A percentile compares a stretch with the other conserved stretches of the same genome.
Conservation (phyloP, 306 rosid genomes). For the Inga oerstediana region DNA sequence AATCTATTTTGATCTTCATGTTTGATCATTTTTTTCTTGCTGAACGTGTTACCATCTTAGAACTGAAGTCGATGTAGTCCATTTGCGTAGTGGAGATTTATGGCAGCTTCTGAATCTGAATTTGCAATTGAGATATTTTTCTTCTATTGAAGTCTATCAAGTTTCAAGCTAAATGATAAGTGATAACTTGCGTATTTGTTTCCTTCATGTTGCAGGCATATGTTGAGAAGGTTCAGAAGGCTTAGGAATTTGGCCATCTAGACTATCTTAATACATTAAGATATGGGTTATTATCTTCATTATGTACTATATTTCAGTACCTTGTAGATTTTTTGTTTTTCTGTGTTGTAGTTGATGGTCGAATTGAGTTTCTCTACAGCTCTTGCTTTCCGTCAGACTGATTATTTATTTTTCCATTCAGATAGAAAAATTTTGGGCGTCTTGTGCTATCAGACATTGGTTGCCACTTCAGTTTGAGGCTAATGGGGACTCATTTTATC, state of each 20-base stretch:
- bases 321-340: neutral
- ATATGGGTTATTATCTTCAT: constrained; percentile 18
- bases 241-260: constrained; percentile 38
- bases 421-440: constrained; percentile 4
- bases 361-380: constrained; percentile 32
- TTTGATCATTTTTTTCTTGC: neutral
- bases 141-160: neutral
- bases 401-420: neutral
- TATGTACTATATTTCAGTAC: constrained; percentile 33
- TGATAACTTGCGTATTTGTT: constrained; percentile 1
- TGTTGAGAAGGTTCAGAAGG: constrained; percentile 75
- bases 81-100: constrained; percentile 15
- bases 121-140: constrained; percentile 22
- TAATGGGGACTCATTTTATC: neutral
- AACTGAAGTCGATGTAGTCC: neutral
- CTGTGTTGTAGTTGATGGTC: constrained; percentile 36
- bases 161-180: constrained; percentile 7
- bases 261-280: constrained; percentile 22
- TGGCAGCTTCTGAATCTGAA: constrained; percentile 30
- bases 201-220: constrained; percentile 61
- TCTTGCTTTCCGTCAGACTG: constrained; percentile 30
- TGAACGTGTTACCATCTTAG: neutral
- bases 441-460: neutral
- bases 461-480: constrained; percentile 22
- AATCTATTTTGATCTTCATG: constrained; percentile 11